Evolutionary conservation across 2,329 filamentous ascomycete genomes (phyloP).

Genomic region (Lecanosticta acicola): DNA sequence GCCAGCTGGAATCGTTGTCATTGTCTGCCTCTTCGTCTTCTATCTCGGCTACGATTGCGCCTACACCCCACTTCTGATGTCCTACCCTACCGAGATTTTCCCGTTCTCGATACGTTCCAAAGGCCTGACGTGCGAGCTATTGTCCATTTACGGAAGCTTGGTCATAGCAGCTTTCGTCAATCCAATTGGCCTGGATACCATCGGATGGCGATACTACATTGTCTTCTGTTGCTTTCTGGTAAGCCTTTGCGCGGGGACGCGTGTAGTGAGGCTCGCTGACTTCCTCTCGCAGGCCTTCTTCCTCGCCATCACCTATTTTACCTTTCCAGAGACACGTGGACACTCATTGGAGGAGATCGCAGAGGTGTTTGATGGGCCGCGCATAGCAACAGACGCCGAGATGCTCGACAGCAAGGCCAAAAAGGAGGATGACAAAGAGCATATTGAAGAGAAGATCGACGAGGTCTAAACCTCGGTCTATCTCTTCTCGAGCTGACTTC

Average conservation of each 20-base stretch:
- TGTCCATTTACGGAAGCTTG: slow-evolving; percentile 25
- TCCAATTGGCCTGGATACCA: slow-evolving; percentile 31
- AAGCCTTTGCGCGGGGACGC: slow-evolving; percentile 19
- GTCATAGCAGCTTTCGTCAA: slow-evolving; percentile 34
- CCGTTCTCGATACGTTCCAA: slow-evolving; percentile 22
- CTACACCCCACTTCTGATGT: slow-evolving; percentile 21
- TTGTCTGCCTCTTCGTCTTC: slow-evolving; percentile 21
- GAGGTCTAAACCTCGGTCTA: no score
- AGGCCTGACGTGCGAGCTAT: slow-evolving; percentile 22
- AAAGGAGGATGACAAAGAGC: slow-evolving; percentile 13
- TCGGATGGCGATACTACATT: slow-evolving; percentile 31
- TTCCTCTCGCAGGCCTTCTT: slow-evolving; percentile 25
- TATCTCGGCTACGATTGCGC: slow-evolving; percentile 21
- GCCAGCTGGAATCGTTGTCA: slow-evolving; percentile 20
- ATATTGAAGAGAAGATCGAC: slow-evolving; percentile 19
- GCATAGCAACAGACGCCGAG: slow-evolving; percentile 2
- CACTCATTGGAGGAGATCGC: slow-evolving; percentile 42
- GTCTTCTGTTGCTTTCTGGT: slow-evolving; percentile 35
- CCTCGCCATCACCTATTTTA: slow-evolving; percentile 24
- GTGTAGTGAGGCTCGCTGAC: not conserved
- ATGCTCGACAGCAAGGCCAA: slow-evolving; percentile 5
- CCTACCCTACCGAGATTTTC: slow-evolving; percentile 24
- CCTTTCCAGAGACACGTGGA: slow-evolving; percentile 29
- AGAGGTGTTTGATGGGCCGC: slow-evolving; percentile 37
- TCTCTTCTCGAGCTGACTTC: no score